These are phyloP conservation scores for Whalleya microplaca DNA, from an alignment of 2,329 filamentous ascomycete species.

Conservation along the genomic window DNA sequence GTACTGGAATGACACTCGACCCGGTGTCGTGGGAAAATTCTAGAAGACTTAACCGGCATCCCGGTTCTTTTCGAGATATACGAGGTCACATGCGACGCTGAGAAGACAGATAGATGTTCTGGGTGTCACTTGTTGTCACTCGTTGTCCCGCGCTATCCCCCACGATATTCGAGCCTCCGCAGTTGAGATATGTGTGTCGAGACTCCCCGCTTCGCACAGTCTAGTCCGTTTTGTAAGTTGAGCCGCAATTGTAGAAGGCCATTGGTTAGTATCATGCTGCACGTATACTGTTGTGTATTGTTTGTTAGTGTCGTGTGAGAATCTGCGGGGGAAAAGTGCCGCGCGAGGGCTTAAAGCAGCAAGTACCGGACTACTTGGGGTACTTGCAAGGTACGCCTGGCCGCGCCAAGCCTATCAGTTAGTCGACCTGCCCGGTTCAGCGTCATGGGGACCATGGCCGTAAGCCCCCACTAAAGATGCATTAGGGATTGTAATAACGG, in stretches of 20 bases:
- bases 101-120: constrained; percentile 1
- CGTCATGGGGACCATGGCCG: constrained; percentile 12
- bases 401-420: constrained; percentile 16
- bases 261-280: constrained; percentile 17
- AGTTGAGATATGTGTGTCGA: constrained; percentile 1
- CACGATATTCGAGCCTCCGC: constrained; percentile 21
- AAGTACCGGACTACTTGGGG: neutral
- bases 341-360: constrained; percentile 11
- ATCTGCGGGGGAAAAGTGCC: neutral
- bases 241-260: constrained; percentile 19
- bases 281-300: neutral
- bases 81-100: constrained; percentile 4
- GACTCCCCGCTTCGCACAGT: constrained; percentile 11
- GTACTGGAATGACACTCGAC: neutral
- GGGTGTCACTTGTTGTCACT: neutral
- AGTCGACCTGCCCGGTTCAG: constrained; percentile 6
- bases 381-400: constrained; percentile 16
- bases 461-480: constrained; percentile 15
- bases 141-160: constrained; percentile 4
- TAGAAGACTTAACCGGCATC: constrained; percentile 21
- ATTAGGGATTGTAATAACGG: constrained; percentile 15
- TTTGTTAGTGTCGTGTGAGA: constrained; percentile 7
- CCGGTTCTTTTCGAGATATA: constrained; percentile 23
- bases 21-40: constrained; percentile 14
- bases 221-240: constrained; percentile 13